These are phyloP conservation scores for Hortaea sp. DNA, from an alignment of 2,329 filamentous ascomycete genomes.

Conservation along the genomic window DNA sequence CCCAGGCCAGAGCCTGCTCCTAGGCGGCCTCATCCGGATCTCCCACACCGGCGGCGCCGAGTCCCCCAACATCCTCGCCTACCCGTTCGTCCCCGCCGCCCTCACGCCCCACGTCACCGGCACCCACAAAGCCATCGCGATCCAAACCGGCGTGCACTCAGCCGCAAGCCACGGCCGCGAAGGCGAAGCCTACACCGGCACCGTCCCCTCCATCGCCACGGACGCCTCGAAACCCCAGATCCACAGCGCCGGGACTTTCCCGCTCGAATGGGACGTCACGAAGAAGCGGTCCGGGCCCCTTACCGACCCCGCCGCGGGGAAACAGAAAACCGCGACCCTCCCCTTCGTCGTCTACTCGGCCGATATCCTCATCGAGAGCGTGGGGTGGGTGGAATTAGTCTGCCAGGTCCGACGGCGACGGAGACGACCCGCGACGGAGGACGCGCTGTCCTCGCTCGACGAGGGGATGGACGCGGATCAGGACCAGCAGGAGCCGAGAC, in stretches of 20 bases:
- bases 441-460: conserved; percentile 1
- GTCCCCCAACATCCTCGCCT: conserved; percentile 61
- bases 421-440: conserved; percentile 12
- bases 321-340: conserved; percentile 55
- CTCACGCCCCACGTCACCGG: conserved; percentile 65
- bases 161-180: conserved; percentile 6
- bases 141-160: conserved; percentile 44
- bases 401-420: conserved; percentile 57
- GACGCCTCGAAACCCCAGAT: conserved; percentile 25
- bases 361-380: conserved; percentile 83
- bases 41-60: conserved; percentile 53
- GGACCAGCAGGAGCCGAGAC: background rate
- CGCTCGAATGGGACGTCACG: conserved; percentile 74
- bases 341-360: conserved; percentile 71
- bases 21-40: conserved; percentile 75
- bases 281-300: conserved; percentile 64
- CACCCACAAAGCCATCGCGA: conserved; percentile 67
- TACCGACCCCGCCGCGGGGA: conserved; percentile 50
- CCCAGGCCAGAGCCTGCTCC: conserved; percentile 65
- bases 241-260: conserved; percentile 60
- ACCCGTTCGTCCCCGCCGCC: conserved; percentile 63
- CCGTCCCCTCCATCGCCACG: conserved; percentile 51
- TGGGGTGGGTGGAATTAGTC: conserved; percentile 84
- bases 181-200: conserved; percentile 47
- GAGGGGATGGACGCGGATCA: background rate